Base-by-base conservation (phyloP, 345 rosid genomes). In the Capsella bursapastoris region DNA sequence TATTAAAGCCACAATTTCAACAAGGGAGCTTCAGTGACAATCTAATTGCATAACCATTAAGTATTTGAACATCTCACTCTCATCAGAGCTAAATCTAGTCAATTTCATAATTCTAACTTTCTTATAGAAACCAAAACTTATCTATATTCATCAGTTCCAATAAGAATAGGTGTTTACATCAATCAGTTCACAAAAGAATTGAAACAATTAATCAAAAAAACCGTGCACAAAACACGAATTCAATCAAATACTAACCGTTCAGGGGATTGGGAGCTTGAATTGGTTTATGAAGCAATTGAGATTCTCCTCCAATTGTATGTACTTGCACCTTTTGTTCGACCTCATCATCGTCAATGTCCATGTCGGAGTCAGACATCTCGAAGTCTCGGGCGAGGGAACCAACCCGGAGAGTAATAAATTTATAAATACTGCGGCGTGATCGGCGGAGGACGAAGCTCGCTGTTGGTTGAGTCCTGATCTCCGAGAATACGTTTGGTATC, bases 291-390 rank as follows among this genome's bases (percentile, higher is more conserved):
- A 55, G 50, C 50, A 73, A 68, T 68, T 35, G 38, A 49, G 56
- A 45, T 27, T 57, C 53, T 44, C 73, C 47, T 10, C 51, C 50
- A 51, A 59, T 59, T 38, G 61, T 59, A 29, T 69, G 58, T 27
- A 53, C 58, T 53, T 55, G 64, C 7, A 44, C 25, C 52, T 44
- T 63, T 44, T 44, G 67, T 16, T 63, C 67, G 8, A 63, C 75
- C 28, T 76, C 80, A 29, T 69, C 75, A 28, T 76, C 79, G 14
- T 76, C 80, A 63, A 74, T 52, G 50, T 63, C 66, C 70, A 66
- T 41, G 7, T 61, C 55, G 72, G 78, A 72, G 72, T 72, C 81
- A 72, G 81, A 72, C 77, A 78, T 73, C 70, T 66, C 50, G 49
- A 69, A 2, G 48, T 44, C 32, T 57, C 16, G 6, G 80, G 57